Evolutionary conservation across 2,329 filamentous ascomycete species (phyloP).

Genomic region (Aspergillus persii): DNA sequence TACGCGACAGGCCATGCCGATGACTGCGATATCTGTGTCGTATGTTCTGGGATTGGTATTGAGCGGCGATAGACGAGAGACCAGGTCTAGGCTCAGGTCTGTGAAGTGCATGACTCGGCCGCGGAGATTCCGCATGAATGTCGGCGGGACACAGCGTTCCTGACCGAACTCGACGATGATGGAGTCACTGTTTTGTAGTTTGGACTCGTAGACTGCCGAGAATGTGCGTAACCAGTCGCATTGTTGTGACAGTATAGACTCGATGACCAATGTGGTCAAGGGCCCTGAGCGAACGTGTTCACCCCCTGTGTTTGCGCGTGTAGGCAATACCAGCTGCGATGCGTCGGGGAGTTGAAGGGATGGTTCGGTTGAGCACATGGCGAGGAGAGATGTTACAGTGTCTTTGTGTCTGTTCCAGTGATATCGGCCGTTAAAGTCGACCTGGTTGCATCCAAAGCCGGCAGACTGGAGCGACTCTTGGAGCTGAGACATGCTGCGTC

Average conservation of each 20-base stretch:
- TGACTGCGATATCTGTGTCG: constrained; percentile 30
- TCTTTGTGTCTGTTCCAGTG: constrained; percentile 16
- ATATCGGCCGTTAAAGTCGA: constrained; percentile 20
- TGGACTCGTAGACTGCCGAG: constrained; percentile 2
- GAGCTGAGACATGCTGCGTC: constrained; percentile 3
- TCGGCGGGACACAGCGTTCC: constrained; percentile 18
- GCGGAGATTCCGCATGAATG: constrained; percentile 8
- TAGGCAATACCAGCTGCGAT: not conserved
- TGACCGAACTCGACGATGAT: constrained; percentile 18
- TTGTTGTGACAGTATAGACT: constrained; percentile 9
- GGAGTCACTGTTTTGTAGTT: constrained; percentile 2
- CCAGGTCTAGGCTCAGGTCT: constrained; percentile 8
- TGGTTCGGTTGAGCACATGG: constrained; percentile 8
- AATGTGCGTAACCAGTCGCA: constrained; percentile 18
- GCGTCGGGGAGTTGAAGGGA: constrained; percentile 13
- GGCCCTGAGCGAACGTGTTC: not conserved
- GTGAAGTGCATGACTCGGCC: constrained; percentile 14
- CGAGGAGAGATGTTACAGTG: not conserved
- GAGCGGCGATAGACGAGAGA: constrained; percentile 1
- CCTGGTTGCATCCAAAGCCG: constrained; percentile 10
- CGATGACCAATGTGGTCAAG: constrained; percentile 10
- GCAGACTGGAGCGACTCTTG: constrained; percentile 10
- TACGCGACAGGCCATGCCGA: constrained; percentile 35
- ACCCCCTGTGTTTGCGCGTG: constrained; percentile 4
- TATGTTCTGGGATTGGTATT: not conserved